Percentiles rank a stretch among this genome's conserved stretches.
phyloP scores from a whole-genome alignment of 139 green algal species.

The Tetradesmus obliquus region DNA sequence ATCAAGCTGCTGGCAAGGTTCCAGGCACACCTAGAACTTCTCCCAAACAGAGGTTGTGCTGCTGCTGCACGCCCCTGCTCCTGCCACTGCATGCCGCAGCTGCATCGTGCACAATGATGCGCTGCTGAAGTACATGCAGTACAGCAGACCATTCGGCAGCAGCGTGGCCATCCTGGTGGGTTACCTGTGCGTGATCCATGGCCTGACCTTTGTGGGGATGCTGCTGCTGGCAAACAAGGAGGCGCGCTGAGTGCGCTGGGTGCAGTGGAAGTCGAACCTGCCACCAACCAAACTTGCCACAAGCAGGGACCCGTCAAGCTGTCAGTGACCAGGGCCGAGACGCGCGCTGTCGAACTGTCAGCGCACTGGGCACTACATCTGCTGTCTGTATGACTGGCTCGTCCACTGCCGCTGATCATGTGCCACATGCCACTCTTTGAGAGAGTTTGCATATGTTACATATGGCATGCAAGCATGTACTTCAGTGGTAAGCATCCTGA shows the following conservation, averaged over 20 bases:
- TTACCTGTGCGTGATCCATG: not conserved
- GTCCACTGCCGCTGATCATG: too few relatives aligned
- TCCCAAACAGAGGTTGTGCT: not conserved
- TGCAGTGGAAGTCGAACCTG: too few relatives aligned
- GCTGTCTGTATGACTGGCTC: too few relatives aligned
- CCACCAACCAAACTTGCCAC: too few relatives aligned
- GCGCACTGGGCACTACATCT: too few relatives aligned
- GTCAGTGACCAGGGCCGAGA: too few relatives aligned
- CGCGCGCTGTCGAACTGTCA: too few relatives aligned
- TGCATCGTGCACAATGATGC: not conserved
- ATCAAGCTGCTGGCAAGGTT: not conserved
- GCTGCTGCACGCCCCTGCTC: not conserved
- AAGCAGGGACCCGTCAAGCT: too few relatives aligned
- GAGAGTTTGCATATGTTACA: too few relatives aligned
- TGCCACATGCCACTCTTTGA: too few relatives aligned
- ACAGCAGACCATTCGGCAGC: not conserved
- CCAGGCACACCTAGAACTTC: not conserved
- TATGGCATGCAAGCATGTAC: too few relatives aligned
- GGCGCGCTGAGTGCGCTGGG: not conserved
- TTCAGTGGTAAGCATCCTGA: too few relatives aligned
- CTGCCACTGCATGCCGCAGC: not conserved
- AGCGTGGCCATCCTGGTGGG: conserved; percentile 7
- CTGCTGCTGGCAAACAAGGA: not conserved
- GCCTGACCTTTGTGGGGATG: conserved; percentile 6
- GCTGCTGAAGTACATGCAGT: not conserved